phyloP scores from a whole-genome alignment of 2,329 filamentous ascomycete genomes.

The Hyphodiscus sp. region DNA sequence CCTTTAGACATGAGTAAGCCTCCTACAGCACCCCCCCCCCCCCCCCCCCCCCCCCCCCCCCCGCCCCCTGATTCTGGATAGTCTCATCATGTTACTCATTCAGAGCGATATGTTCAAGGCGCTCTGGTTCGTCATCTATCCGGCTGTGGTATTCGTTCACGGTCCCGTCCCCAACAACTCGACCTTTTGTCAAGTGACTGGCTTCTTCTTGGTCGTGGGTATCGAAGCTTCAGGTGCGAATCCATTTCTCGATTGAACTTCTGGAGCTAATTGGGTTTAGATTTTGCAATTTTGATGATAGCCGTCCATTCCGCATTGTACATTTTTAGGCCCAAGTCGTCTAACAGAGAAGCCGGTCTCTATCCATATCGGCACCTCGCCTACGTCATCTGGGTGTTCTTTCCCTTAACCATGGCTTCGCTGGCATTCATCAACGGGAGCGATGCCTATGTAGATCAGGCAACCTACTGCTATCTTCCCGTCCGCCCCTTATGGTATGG shows the following conservation, averaged over 20 bases:
- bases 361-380: conserved; percentile 60
- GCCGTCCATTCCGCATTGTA: conserved; percentile 67
- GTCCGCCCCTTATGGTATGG: conserved; percentile 62
- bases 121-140: conserved; percentile 60
- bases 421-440: conserved; percentile 55
- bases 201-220: conserved; percentile 61
- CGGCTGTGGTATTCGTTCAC: conserved; percentile 48
- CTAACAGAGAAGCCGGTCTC: conserved; percentile 53
- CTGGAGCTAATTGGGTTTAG: conserved; percentile 28
- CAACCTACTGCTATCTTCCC: conserved; percentile 65
- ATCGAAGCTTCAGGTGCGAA: conserved; percentile 55
- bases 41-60: too few species aligned
- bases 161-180: conserved; percentile 45
- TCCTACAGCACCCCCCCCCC: background rate
- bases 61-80: conserved; percentile 33
- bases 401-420: conserved; percentile 54
- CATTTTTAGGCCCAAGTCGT: conserved; percentile 52
- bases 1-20: conserved; percentile 66
- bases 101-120: conserved; percentile 66
- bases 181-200: conserved; percentile 59
- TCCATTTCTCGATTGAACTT: background rate
- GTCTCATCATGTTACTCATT: conserved; percentile 68
- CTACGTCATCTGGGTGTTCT: conserved; percentile 48
- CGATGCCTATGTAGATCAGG: conserved; percentile 53
- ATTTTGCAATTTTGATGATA: conserved; percentile 66